Percentiles rank a stretch among this genome's conserved stretches.
phyloP scores from a whole-genome alignment of 306 rosid species.

The Inga oerstediana region DNA sequence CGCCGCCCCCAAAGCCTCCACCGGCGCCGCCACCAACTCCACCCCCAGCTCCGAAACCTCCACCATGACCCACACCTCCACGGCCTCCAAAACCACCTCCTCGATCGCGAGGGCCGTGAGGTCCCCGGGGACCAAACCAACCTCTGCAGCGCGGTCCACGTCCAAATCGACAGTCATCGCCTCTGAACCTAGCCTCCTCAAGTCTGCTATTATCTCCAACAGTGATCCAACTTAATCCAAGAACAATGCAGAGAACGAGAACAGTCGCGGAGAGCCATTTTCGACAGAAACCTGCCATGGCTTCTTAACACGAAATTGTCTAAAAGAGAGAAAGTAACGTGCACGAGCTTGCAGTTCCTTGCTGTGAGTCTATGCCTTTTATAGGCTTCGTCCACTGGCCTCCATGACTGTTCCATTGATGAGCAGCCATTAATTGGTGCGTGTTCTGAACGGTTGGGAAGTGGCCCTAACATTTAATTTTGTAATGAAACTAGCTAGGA shows the following conservation, averaged over 20 bases:
- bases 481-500: not conserved
- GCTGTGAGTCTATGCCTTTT: slow-evolving; percentile 28
- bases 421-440: slow-evolving; percentile 41
- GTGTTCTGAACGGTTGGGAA: slow-evolving; percentile 54
- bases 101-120: slow-evolving; percentile 43
- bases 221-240: slow-evolving; percentile 48
- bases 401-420: not conserved
- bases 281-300: slow-evolving; percentile 41
- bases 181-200: slow-evolving; percentile 48
- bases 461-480: slow-evolving; percentile 40
- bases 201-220: slow-evolving; percentile 54
- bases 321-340: not conserved
- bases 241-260: slow-evolving; percentile 56
- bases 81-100: slow-evolving; percentile 17
- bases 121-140: slow-evolving; percentile 53
- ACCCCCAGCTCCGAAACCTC: slow-evolving; percentile 22
- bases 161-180: slow-evolving; percentile 53
- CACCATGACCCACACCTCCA: slow-evolving; percentile 5
- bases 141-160: slow-evolving; percentile 55
- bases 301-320: not conserved
- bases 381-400: slow-evolving; percentile 46
- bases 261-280: slow-evolving; percentile 55
- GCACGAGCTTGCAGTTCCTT: not conserved
- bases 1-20: slow-evolving; percentile 39
- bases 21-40: slow-evolving; percentile 20